Base-by-base conservation (phyloP, 2,329 filamentous ascomycete species). In the Beauveria sp. region DNA sequence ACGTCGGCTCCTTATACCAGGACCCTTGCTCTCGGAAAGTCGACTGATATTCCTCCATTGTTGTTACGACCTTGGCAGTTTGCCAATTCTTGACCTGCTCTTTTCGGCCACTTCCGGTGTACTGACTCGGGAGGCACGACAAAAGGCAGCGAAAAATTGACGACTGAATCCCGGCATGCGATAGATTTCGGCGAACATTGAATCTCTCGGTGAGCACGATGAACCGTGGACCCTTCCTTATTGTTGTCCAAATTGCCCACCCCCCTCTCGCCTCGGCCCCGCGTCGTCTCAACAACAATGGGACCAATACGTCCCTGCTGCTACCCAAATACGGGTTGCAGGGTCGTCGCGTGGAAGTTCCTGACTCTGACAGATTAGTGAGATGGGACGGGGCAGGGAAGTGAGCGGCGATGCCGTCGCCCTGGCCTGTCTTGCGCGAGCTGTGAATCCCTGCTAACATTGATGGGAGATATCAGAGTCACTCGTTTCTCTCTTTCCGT, bases 131-230 rank as follows among this genome's bases (percentile, higher is more conserved):
- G 10, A 34, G 30, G 1, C 30, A 12, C 30, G 4, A 34, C 30
- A 10, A 5, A 12, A 34, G 3, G 30, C 12, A 34, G 14, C 30
- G 5, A 14, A 5, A 34, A 34, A 14, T 4, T 34, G 10, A 14
- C 30, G 10, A 34, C 12, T 34, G 30, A 12, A 34, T 34, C 30
- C 30, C 30, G 30, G 30, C 30, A 12, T 14, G 30, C 30, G 1
- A 34, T 34, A 34, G 12, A 14, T 14, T 34, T 34, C 30, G 12
- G 30, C 30, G 10, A 34, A 59, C 46, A 37, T 22, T 52, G 37
- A 59, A 48, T 22, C n/a, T 30, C 24, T 59, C 47, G 56, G 56
- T 59, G 56, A 59, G 56, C 34, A 34, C 30, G 30, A 59, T 43
- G 34, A 52, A 51, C 55, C 55, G 41, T 58, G 54, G 54, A 20